Evolutionary conservation across 2,329 filamentous ascomycete genomes (phyloP), one percentile per base, ranked within the genome.

Genomic region (Colletotrichum sp.): DNA sequence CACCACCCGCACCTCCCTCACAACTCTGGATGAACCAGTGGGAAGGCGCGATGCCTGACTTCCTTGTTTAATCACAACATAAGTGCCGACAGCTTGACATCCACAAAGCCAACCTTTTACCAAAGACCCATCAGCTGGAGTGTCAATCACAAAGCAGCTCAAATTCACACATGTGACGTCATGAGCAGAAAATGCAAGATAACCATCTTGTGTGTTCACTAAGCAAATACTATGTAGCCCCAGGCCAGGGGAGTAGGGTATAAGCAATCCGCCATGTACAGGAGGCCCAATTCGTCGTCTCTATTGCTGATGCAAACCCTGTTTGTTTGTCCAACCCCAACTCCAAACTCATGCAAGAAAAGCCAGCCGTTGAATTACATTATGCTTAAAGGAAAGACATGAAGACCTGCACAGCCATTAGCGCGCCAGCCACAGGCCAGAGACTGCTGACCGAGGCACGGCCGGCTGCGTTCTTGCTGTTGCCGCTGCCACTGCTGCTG

Each of bases 371-470:
- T 30, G 21, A 64, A 60, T 64, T 69, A 69, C 28, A 26, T 52
- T 69, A 76, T 62, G 28, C 69, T 75, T 52, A 76, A 62, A 76
- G 36, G 26, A 67, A 59, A n/a, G 66, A 75, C 74, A 75, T 76
- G 55, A 69, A 39, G 6, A 62, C 16, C 32, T 76, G 75, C 16
- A 66, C 60, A 36, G 67, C 72, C 10, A 77, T 16, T 57, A 71
- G 34, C 26, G 67, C 75, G 16, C 60, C 67, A 15, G 66, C 72
- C 5, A 66, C 63, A 18, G 62, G 55, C 75, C 75, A 76, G 15
- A 68, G 24, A 4, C 32, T 28, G 36, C 39, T 59, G 26, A 34
- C 34, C n/a, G 76, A 55, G 13, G 44, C 18, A 12, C 67, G 76
- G n/a, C 76, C 74, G 8, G 76, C 76, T 32, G 62, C 70, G 26